Evolutionary conservation across 305 asterid genomes (phyloP).

Genomic region (Rubia peregrina): DNA sequence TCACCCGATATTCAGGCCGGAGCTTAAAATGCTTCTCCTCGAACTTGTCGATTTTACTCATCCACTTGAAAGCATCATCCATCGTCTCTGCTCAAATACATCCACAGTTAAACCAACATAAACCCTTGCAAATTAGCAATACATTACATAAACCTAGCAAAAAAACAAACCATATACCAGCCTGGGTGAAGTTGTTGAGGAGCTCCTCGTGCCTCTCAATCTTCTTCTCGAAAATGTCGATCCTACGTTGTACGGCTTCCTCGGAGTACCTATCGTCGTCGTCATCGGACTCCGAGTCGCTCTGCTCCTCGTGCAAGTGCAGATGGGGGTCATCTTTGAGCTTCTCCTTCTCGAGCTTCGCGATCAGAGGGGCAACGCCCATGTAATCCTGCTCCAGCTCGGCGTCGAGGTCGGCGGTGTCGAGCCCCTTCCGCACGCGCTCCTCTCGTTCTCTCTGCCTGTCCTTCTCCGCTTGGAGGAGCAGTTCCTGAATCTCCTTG

Average conservation of each 20-base stretch:
- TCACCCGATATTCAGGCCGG: slow-evolving; percentile 78
- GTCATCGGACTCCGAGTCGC: slow-evolving; percentile 69
- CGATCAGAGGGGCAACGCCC: slow-evolving; percentile 44
- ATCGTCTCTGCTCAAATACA: slow-evolving; percentile 49
- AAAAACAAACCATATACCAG: slow-evolving; percentile 41
- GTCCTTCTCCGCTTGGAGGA: slow-evolving; percentile 32
- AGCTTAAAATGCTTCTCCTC: slow-evolving; percentile 65
- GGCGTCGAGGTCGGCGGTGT: slow-evolving; percentile 44
- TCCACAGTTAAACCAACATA: not conserved
- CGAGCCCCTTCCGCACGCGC: slow-evolving; percentile 45
- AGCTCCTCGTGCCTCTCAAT: slow-evolving; percentile 46
- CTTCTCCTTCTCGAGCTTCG: slow-evolving; percentile 45
- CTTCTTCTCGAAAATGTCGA: slow-evolving; percentile 49
- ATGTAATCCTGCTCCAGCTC: slow-evolving; percentile 50
- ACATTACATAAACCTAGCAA: not conserved
- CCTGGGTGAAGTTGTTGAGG: slow-evolving; percentile 46
- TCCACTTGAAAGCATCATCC: slow-evolving; percentile 59
- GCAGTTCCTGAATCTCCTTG: slow-evolving; percentile 33
- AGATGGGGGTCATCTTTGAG: slow-evolving; percentile 29
- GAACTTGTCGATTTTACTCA: slow-evolving; percentile 67
- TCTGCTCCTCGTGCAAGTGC: slow-evolving; percentile 42
- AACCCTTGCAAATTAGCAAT: slow-evolving; percentile 2
- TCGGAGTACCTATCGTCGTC: slow-evolving; percentile 44
- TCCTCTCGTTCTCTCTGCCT: slow-evolving; percentile 46
- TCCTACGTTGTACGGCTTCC: slow-evolving; percentile 27